Conservation (phyloP, 352 stramenopile genomes). For the Phytopythium delawarense region DNA sequence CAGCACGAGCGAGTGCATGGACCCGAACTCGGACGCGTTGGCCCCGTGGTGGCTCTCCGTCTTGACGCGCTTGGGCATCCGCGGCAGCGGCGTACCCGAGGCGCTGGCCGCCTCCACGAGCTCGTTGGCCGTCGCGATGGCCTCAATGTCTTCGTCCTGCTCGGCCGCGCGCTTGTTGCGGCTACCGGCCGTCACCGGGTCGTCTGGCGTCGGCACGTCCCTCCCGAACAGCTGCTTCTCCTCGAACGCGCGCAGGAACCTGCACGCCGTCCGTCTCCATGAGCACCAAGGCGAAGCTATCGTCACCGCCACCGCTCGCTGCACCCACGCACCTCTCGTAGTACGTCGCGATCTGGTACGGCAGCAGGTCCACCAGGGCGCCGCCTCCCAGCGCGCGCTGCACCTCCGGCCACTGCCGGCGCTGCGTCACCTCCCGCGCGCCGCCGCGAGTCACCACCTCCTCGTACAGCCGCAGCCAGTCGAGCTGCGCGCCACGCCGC, state of each 20-base stretch:
- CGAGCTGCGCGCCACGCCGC: slow-evolving; percentile 45
- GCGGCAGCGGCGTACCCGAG: slow-evolving; percentile 55
- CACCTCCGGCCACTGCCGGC: slow-evolving; percentile 45
- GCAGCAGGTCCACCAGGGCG: slow-evolving; percentile 58
- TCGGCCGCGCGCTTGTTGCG: slow-evolving; percentile 23
- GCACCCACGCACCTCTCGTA: slow-evolving; percentile 37
- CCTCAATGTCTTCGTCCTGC: slow-evolving; percentile 22
- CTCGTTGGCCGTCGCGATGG: slow-evolving; percentile 55
- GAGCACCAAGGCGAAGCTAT: background rate
- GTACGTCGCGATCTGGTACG: slow-evolving; percentile 52
- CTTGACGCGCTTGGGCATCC: slow-evolving; percentile 63
- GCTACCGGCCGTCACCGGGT: slow-evolving; percentile 13
- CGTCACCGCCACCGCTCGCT: background rate
- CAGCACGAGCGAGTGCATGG: slow-evolving; percentile 65
- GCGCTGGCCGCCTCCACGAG: slow-evolving; percentile 60
- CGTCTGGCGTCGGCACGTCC: slow-evolving; percentile 28
- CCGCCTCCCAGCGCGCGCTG: slow-evolving; percentile 30
- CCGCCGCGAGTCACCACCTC: slow-evolving; percentile 68
- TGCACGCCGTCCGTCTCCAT: background rate
- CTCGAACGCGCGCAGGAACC: slow-evolving; percentile 47
- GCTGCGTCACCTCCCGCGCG: slow-evolving; percentile 43
- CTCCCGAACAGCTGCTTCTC: slow-evolving; percentile 74
- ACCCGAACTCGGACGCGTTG: slow-evolving; percentile 39
- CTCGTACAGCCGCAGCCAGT: slow-evolving; percentile 80
- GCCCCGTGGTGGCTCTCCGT: slow-evolving; percentile 19